phyloP scores from a whole-genome alignment of 1,284 basidiomycete genomes.

The Ceratorhiza oryzae-sativae region DNA sequence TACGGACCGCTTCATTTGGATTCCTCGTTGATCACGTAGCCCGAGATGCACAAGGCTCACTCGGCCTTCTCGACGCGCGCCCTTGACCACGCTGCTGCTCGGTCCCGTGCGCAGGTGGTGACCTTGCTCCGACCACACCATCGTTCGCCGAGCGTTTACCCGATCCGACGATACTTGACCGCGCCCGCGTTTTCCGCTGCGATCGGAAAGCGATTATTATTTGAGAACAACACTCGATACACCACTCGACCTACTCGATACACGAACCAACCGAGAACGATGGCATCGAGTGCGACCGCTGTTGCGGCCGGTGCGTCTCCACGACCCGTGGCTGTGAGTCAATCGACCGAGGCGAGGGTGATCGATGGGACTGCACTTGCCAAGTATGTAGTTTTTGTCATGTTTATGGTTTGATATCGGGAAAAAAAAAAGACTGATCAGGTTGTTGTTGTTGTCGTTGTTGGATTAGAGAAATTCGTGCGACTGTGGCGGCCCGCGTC shows the following conservation, averaged over 20 bases:
- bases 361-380: constrained; percentile 92
- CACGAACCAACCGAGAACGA: not conserved
- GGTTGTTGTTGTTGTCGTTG: constrained; percentile 38
- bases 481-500: constrained; percentile 73
- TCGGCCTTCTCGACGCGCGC: constrained; percentile 31
- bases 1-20: not conserved
- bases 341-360: constrained; percentile 55
- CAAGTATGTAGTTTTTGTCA: constrained; percentile 65
- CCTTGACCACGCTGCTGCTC: constrained; percentile 29
- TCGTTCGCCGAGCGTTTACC: not conserved
- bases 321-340: constrained; percentile 1
- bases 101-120: not conserved
- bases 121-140: not conserved
- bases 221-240: constrained; percentile 11
- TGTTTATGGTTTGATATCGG: constrained; percentile 19
- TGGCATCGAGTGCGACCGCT: constrained; percentile 29
- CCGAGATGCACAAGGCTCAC: constrained; percentile 17
- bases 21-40: constrained; percentile 14
- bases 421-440: too few species aligned
- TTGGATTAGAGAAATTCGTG: constrained; percentile 60
- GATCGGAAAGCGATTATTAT: constrained; percentile 6
- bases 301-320: not conserved
- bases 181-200: constrained; percentile 18
- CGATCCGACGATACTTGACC: constrained; percentile 11
- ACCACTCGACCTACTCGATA: too few species aligned